Evolutionary conservation across 116 monocot genomes (phyloP).

Genomic region (Posidonia oceanica): DNA sequence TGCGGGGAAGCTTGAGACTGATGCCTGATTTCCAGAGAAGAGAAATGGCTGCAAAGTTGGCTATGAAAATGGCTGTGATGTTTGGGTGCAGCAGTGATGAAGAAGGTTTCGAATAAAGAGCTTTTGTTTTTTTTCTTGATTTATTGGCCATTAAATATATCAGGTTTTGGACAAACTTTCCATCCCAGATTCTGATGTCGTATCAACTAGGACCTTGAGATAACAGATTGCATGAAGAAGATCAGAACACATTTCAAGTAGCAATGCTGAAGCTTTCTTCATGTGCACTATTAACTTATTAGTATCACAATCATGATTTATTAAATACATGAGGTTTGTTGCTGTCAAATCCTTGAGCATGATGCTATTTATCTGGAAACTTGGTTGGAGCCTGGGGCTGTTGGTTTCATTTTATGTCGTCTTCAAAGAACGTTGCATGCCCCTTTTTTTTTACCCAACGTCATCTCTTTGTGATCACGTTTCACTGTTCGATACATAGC

Average conservation of each 20-base stretch:
- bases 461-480: too few relatives aligned
- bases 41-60: constrained; percentile 86
- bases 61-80: constrained; percentile 87
- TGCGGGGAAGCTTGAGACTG: constrained; percentile 69
- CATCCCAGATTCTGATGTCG: neutral
- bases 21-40: constrained; percentile 97
- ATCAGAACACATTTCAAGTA: neutral
- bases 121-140: neutral
- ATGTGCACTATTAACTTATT: too few relatives aligned
- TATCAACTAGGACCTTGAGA: neutral
- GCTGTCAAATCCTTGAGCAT: too few relatives aligned
- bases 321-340: too few relatives aligned
- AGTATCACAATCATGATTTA: too few relatives aligned
- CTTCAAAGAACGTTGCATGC: too few relatives aligned
- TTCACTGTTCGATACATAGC: too few relatives aligned
- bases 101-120: constrained; percentile 24
- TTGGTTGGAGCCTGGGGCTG: too few relatives aligned
- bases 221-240: neutral
- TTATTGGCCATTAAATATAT: neutral
- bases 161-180: neutral
- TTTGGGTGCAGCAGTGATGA: constrained; percentile 73
- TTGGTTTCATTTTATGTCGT: too few relatives aligned
- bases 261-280: neutral
- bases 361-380: too few relatives aligned
- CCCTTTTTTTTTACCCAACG: too few relatives aligned